A percentile compares a stretch with the other conserved stretches of the same genome.
Conservation (phyloP, 2,329 filamentous ascomycete genomes). For the Pseudocercospora vitis region DNA sequence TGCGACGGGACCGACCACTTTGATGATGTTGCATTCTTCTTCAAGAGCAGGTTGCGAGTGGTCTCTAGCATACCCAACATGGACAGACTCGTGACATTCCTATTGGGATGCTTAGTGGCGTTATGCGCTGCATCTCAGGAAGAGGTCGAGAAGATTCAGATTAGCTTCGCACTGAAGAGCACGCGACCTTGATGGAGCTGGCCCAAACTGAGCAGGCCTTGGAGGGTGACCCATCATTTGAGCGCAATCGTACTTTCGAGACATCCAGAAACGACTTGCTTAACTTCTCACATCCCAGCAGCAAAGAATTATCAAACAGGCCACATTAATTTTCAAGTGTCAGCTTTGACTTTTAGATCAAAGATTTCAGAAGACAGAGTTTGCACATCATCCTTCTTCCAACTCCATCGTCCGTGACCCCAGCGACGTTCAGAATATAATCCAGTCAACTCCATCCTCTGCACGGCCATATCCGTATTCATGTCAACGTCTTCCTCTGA, state of each 20-base stretch:
- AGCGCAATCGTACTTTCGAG: slow-evolving; percentile 8
- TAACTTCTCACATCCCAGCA: slow-evolving; percentile 10
- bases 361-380: slow-evolving; percentile 1
- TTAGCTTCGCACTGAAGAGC: slow-evolving; percentile 55
- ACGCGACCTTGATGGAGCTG: slow-evolving; percentile 57
- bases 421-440: slow-evolving; percentile 12
- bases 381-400: slow-evolving; percentile 10
- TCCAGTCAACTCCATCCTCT: slow-evolving; percentile 10
- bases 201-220: not conserved
- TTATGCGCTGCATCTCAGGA: slow-evolving; percentile 24
- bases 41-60: not conserved
- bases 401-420: slow-evolving; percentile 5
- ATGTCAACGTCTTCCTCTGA: slow-evolving; percentile 6
- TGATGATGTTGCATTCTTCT: slow-evolving; percentile 1
- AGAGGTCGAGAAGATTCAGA: slow-evolving; percentile 39
- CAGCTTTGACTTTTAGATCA: slow-evolving; percentile 42
- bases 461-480: slow-evolving; percentile 4
- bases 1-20: not conserved
- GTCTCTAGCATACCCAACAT: not conserved
- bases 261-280: slow-evolving; percentile 24
- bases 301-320: no score
- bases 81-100: not conserved
- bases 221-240: slow-evolving; percentile 9
- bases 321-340: no score
- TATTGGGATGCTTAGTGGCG: slow-evolving; percentile 28